Percentiles rank a stretch among this genome's conserved stretches.
Evolutionary conservation across 345 rosid genomes (phyloP).

Genomic region (Sonneratia alba): DNA sequence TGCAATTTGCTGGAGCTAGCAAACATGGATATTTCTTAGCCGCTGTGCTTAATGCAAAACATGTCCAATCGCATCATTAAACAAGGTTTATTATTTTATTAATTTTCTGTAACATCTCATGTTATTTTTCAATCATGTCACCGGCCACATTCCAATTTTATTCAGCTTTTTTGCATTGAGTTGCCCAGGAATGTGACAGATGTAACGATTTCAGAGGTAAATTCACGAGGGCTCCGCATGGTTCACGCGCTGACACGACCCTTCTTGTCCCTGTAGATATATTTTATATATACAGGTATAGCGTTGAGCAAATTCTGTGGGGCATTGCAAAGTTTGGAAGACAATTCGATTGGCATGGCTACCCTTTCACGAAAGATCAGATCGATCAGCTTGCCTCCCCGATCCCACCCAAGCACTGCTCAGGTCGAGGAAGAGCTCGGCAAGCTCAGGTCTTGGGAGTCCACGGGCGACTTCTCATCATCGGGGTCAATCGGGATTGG

Average conservation of each 20-base stretch:
- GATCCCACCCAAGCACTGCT: constrained; percentile 52
- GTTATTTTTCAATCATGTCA: not conserved
- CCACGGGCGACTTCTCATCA: constrained; percentile 13
- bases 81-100: too few relatives aligned
- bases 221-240: not conserved
- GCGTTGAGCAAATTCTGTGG: not conserved
- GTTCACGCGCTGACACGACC: not conserved
- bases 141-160: not conserved
- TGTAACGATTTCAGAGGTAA: not conserved
- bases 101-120: too few relatives aligned
- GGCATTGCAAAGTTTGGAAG: not conserved
- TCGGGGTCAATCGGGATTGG: constrained; percentile 24
- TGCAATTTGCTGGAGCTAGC: too few relatives aligned
- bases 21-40: too few relatives aligned
- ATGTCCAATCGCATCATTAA: too few relatives aligned
- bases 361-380: constrained; percentile 12
- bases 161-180: not conserved
- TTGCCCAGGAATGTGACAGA: not conserved
- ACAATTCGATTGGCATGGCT: not conserved
- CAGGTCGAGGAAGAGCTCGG: constrained; percentile 38
- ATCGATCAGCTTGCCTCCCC: constrained; percentile 69
- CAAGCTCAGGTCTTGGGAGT: constrained; percentile 31
- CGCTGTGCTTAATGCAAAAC: too few relatives aligned
- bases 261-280: not conserved
- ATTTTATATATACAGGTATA: too few relatives aligned